phyloP scores from a whole-genome alignment of 2,329 filamentous ascomycete species.

The Neophaeococcomyces aloes region DNA sequence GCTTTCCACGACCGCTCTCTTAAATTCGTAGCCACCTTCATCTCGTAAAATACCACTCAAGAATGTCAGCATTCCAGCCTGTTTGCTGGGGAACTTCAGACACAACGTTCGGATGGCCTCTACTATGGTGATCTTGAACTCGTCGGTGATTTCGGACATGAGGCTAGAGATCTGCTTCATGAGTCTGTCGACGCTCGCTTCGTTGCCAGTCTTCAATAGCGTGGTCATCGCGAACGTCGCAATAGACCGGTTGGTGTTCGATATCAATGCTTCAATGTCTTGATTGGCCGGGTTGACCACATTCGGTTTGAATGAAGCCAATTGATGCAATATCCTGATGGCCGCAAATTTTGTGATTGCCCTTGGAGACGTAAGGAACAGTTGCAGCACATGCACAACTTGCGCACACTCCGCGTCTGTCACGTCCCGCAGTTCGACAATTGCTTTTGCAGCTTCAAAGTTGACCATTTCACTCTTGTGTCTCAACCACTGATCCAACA shows the following conservation, averaged over 20 bases:
- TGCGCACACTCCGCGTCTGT: conserved; percentile 84
- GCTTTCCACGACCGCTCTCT: conserved; percentile 92
- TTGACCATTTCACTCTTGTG: conserved; percentile 99
- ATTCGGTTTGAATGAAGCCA: conserved; percentile 90
- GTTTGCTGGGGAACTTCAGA: conserved; percentile 95
- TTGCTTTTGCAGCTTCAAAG: conserved; percentile 96
- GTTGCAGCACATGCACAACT: conserved; percentile 86
- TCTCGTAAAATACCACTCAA: conserved; percentile 92
- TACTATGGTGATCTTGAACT: conserved; percentile 99
- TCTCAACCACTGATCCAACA: conserved; percentile 90
- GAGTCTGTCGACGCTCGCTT: conserved; percentile 87
- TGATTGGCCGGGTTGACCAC: conserved; percentile 90
- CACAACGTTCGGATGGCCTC: conserved; percentile 94
- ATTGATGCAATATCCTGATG: conserved; percentile 89
- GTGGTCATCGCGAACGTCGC: conserved; percentile 98
- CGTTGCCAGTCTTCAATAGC: conserved; percentile 93
- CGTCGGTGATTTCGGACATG: conserved; percentile 98
- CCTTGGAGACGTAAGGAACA: conserved; percentile 91
- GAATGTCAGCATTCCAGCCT: conserved; percentile 95
- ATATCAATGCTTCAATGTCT: conserved; percentile 93
- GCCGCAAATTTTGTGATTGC: conserved; percentile 96
- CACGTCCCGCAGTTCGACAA: conserved; percentile 88
- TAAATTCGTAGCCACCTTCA: conserved; percentile 97
- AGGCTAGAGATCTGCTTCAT: conserved; percentile 99
- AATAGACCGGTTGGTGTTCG: conserved; percentile 92